Evolutionary conservation across 768 basidiomycete species (phyloP).

Genomic region (Russula foetens): DNA sequence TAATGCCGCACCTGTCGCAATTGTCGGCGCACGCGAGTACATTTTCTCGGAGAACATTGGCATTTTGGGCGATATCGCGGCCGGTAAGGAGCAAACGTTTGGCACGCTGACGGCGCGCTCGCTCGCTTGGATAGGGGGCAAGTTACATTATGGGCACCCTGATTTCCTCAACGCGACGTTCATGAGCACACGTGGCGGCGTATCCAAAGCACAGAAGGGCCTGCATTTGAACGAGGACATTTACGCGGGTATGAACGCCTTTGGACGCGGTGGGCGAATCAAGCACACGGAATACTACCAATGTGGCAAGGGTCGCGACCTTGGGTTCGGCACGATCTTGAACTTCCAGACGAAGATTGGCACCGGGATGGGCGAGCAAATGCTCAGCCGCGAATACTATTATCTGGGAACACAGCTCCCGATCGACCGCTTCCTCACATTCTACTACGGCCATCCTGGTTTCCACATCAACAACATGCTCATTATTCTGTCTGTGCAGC

Average conservation of each 20-base stretch:
- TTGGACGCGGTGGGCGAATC: conserved; percentile 93
- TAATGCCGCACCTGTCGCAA: conserved; percentile 83
- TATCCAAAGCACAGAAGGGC: conserved; percentile 99
- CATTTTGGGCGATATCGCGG: conserved; percentile 96
- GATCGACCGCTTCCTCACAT: conserved; percentile 97
- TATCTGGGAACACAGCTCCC: conserved; percentile 97
- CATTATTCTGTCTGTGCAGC: conserved; percentile 92
- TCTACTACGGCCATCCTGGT: conserved; percentile 98
- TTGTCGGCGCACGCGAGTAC: conserved; percentile 98
- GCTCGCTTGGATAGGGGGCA: conserved; percentile 96
- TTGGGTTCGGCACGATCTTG: conserved; percentile 97
- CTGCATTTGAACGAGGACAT: conserved; percentile 99
- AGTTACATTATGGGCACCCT: conserved; percentile 97
- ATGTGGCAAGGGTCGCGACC: conserved; percentile 97
- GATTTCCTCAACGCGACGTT: conserved; percentile 97
- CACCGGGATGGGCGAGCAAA: conserved; percentile 99
- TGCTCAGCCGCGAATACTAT: conserved; percentile 98
- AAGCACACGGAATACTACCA: conserved; percentile 99
- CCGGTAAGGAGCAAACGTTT: conserved; percentile 99
- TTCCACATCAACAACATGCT: conserved; percentile 99
- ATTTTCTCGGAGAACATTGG: conserved; percentile 99
- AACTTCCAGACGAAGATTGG: conserved; percentile 99
- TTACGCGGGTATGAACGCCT: conserved; percentile 97
- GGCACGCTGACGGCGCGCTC: conserved; percentile 95
- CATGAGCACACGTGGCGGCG: conserved; percentile 97